phyloP scores from a whole-genome alignment of 164 flowering plant species.

The Annona squamosa region DNA sequence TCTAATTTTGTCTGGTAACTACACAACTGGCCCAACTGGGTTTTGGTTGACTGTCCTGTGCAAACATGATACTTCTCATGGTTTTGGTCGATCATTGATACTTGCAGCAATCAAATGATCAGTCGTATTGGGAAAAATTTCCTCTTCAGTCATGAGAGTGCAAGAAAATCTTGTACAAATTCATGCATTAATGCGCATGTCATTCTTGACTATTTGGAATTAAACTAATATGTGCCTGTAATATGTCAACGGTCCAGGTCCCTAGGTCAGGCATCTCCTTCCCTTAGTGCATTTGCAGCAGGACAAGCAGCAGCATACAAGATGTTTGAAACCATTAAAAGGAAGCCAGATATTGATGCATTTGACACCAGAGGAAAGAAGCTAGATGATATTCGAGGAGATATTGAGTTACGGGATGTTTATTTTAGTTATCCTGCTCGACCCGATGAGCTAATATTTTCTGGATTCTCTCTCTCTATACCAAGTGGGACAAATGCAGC shows the following conservation, averaged over 20 bases:
- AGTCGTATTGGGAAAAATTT: no score
- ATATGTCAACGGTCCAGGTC: slow-evolving; percentile 22
- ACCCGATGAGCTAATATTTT: slow-evolving; percentile 38
- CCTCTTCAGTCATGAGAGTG: no score
- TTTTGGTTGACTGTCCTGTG: no score
- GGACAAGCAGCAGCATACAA: slow-evolving; percentile 56
- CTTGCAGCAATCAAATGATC: background rate
- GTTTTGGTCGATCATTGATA: background rate
- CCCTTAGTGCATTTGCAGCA: slow-evolving; percentile 44
- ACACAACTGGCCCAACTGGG: no score
- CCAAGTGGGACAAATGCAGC: slow-evolving; percentile 49
- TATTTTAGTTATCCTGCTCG: slow-evolving; percentile 47
- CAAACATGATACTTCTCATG: no score
- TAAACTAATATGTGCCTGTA: background rate
- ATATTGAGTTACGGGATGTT: slow-evolving; percentile 37
- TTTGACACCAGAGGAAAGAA: slow-evolving; percentile 28
- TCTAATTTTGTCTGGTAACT: no score
- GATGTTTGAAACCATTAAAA: slow-evolving; percentile 44
- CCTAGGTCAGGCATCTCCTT: slow-evolving; percentile 51
- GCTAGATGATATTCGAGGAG: slow-evolving; percentile 35
- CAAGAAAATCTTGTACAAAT: no score
- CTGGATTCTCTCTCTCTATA: slow-evolving; percentile 37
- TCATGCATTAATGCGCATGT: no score
- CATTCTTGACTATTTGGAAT: background rate
- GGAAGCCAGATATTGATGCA: slow-evolving; percentile 46